Evolutionary conservation across 1,139 yeast species (phyloP), one percentile per base, ranked within the genome.

Genomic region (Kluyveromyces sp.): DNA sequence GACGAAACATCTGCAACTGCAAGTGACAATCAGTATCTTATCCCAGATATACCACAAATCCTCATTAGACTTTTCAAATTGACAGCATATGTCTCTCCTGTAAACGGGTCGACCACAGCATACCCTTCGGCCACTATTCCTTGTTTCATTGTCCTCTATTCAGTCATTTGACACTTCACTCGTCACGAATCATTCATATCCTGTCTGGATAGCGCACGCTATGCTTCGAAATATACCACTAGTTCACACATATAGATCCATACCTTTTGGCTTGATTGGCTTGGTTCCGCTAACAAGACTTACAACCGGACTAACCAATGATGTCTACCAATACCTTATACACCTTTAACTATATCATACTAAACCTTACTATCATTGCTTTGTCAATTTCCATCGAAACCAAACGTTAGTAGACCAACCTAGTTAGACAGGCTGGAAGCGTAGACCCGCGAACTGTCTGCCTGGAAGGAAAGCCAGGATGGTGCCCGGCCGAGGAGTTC

Each of bases 211-310:
- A 15, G 19, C 26, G 13, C 36, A 19, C 36, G n/a, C 8, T 30
- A n/a, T n/a, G 7, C 6, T 22, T 22, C 9, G 9, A 22, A 22
- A 22, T 22, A 22, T 22, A 6, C 26, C 26, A 6, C 26, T 22
- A 6, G 6, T 22, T 6, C 26, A 22, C 26, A 30, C 33, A 30
- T 12, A 9, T 30, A 17, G 26, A 18, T 34, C 6, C 41, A 38
- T 38, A 38, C 41, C 34, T 38, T 38, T 31, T 38, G 29, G 32
- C 36, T 38, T 15, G 41, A 22, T 38, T 38, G 41, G 41, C 41
- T 38, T 38, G 41, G 31, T 31, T n/a, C 22, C 7, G 19, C 20
- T n/a, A 35, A 35, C 15, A n/a, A 30, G 33, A n/a, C 17, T 15
- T 30, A n/a, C 33, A 7, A n/a, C 13, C 6, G 11, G 7, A 6